phyloP scores from a whole-genome alignment of 805 yeast species.

The Nakazawaea ernobii region DNA sequence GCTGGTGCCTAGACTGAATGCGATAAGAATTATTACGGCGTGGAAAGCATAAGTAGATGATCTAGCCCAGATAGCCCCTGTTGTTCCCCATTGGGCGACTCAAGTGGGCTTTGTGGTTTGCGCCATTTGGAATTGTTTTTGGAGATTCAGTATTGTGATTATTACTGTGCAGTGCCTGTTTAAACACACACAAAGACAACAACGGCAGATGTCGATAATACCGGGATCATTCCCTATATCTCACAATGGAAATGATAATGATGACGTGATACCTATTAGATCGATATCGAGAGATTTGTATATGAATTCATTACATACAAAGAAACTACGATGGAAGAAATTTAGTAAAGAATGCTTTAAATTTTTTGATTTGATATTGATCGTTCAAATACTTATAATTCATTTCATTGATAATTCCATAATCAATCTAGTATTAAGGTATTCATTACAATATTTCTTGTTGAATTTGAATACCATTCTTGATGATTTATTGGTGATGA shows the following conservation, averaged over 20 bases:
- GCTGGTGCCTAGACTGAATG: too few species aligned
- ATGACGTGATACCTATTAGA: not conserved
- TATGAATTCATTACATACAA: constrained; percentile 4
- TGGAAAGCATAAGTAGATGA: too few species aligned
- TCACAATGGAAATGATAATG: not conserved
- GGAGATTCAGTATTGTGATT: too few species aligned
- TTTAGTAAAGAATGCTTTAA: constrained; percentile 1
- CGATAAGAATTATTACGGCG: too few species aligned
- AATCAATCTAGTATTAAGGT: constrained; percentile 17
- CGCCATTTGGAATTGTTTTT: too few species aligned
- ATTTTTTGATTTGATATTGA: not conserved
- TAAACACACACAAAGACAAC: too few species aligned
- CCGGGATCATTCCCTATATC: constrained; percentile 2
- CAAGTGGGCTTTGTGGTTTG: too few species aligned
- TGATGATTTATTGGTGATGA: constrained; percentile 12
- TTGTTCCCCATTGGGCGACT: too few species aligned
- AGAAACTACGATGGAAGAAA: constrained; percentile 1
- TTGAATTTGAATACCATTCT: constrained; percentile 14
- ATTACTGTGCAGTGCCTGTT: too few species aligned
- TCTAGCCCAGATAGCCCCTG: too few species aligned
- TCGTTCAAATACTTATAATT: not conserved
- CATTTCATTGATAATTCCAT: constrained; percentile 21
- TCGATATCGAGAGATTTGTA: not conserved
- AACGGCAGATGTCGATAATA: constrained; percentile 1
- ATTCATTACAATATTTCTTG: constrained; percentile 16